Evolutionary conservation across 1,284 basidiomycete species (phyloP).

Genomic region (Ustilago shanxiensis): DNA sequence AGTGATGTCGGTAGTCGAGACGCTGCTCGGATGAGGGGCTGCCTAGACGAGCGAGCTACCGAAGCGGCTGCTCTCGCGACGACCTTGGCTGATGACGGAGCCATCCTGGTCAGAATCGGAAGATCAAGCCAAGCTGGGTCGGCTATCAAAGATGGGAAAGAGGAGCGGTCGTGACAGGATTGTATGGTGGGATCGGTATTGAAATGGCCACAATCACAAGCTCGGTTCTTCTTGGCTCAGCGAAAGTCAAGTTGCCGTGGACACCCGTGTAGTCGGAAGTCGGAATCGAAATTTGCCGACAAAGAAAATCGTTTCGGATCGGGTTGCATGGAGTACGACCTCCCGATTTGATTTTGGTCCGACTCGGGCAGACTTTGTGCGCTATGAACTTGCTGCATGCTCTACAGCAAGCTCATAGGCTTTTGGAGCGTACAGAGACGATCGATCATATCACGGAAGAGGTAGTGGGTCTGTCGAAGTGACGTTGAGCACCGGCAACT

Average conservation of each 20-base stretch:
- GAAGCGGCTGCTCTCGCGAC: slow-evolving; percentile 23
- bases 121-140: not conserved
- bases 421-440: not conserved
- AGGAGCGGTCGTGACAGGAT: not conserved
- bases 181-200: not conserved
- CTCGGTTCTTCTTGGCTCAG: slow-evolving; percentile 37
- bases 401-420: not conserved
- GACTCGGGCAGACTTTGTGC: not conserved
- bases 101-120: not conserved
- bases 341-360: not conserved
- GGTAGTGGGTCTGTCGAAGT: too few species aligned
- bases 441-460: too few species aligned
- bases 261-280: slow-evolving; percentile 27
- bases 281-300: slow-evolving; percentile 39
- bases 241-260: slow-evolving; percentile 16
- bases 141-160: not conserved
- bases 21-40: slow-evolving; percentile 3
- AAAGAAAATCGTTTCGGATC: slow-evolving; percentile 1
- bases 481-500: not conserved
- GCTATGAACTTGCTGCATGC: not conserved
- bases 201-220: not conserved
- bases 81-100: slow-evolving; percentile 19
- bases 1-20: slow-evolving; percentile 10
- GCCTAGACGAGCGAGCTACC: slow-evolving; percentile 20
- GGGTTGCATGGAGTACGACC: not conserved